These are phyloP conservation scores for Leccinum subrobustum DNA, from an alignment of 1,284 basidiomycete genomes.

Conservation along the genomic window DNA sequence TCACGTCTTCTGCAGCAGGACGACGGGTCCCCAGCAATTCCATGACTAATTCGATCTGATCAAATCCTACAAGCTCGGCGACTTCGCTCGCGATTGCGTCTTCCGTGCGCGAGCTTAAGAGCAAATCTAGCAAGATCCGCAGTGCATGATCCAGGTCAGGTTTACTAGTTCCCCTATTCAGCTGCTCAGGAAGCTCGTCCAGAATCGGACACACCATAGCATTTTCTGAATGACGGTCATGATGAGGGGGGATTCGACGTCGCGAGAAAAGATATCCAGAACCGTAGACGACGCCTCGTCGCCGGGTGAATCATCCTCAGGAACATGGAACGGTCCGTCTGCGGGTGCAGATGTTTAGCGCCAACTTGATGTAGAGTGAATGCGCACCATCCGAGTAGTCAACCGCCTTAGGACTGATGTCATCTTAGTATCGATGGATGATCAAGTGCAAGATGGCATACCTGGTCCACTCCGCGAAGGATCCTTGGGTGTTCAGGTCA, in stretches of 20 bases:
- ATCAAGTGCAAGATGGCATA: constrained; percentile 10
- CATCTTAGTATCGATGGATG: constrained; percentile 16
- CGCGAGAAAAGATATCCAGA: constrained; percentile 26
- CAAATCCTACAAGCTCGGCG: constrained; percentile 84
- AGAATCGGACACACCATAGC: constrained; percentile 18
- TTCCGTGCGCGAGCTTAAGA: constrained; percentile 36
- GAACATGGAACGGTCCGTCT: constrained; percentile 17
- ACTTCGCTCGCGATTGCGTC: constrained; percentile 81
- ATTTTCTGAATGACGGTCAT: constrained; percentile 16
- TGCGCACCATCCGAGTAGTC: constrained; percentile 18
- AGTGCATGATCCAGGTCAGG: constrained; percentile 9
- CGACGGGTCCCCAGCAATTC: constrained; percentile 53
- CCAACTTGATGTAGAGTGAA: background rate
- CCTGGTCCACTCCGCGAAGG: constrained; percentile 29
- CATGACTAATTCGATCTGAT: constrained; percentile 72
- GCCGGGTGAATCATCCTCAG: constrained; percentile 13
- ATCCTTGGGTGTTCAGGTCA: constrained; percentile 16
- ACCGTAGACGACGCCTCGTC: constrained; percentile 29
- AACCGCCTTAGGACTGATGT: constrained; percentile 19
- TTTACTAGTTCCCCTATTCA: constrained; percentile 19
- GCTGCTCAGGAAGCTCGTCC: background rate
- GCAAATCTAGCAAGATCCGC: constrained; percentile 20
- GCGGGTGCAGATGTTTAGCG: constrained; percentile 7
- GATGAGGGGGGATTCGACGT: background rate
- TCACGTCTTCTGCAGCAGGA: constrained; percentile 43